Percentiles rank a stretch among this genome's conserved stretches.
Conservation (phyloP, 495 filamentous ascomycete genomes). For the Terfezia boudieri region DNA sequence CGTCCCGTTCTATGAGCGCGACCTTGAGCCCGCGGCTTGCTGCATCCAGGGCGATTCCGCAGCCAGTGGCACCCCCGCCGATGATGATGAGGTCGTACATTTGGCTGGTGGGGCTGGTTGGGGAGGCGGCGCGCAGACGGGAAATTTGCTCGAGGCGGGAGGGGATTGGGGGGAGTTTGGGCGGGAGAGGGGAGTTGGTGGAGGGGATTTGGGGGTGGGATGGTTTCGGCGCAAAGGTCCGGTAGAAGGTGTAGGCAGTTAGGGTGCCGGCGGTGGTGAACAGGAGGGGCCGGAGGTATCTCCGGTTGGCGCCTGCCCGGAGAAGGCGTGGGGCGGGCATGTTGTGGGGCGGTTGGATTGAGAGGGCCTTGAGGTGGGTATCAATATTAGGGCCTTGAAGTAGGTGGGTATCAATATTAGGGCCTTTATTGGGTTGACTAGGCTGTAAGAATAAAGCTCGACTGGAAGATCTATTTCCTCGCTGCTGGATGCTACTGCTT, state of each 20-base stretch:
- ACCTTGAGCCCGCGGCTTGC: conserved; percentile 83
- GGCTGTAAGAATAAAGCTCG: no score
- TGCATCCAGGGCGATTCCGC: conserved; percentile 84
- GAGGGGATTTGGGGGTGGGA: not conserved
- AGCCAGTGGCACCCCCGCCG: conserved; percentile 78
- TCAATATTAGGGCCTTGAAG: no score
- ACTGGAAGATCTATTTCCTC: no score
- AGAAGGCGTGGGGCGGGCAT: not conserved
- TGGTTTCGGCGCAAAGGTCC: not conserved
- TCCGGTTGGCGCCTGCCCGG: conserved; percentile 4
- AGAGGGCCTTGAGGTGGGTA: no score
- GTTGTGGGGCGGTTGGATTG: no score
- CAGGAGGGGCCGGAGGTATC: conserved; percentile 32
- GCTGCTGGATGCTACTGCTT: no score
- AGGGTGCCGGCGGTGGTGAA: conserved; percentile 33
- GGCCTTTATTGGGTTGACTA: no score
- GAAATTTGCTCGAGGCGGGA: conserved; percentile 33
- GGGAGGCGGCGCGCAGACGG: conserved; percentile 8
- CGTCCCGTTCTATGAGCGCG: conserved; percentile 82
- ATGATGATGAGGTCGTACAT: conserved; percentile 79
- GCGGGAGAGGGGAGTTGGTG: conserved; percentile 30
- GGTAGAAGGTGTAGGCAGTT: not conserved
- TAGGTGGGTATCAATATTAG: no score
- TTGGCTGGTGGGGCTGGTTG: conserved; percentile 12
- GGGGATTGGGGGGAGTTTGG: conserved; percentile 43